phyloP scores from a whole-genome alignment of 176 grass and related monocot species.

The Themeda triandra region DNA sequence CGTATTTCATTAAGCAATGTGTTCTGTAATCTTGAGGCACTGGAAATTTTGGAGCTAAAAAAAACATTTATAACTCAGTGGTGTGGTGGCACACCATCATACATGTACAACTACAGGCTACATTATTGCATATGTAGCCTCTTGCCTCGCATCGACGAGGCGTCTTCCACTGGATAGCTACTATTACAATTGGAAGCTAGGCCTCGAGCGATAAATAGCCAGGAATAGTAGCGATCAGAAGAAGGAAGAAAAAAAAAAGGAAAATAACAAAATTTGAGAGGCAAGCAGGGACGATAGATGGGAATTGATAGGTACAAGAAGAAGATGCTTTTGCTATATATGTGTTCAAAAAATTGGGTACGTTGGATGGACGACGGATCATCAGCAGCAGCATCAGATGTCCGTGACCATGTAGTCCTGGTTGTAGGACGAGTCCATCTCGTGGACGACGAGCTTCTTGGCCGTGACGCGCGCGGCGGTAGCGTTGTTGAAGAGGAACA shows the following conservation, averaged over 20 bases:
- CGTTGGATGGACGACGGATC: not conserved
- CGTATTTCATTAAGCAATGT: no score
- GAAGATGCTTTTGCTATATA: not conserved
- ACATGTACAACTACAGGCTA: slow-evolving; percentile 8
- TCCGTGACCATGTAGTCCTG: slow-evolving; percentile 33
- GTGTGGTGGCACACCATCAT: not conserved
- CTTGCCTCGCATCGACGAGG: slow-evolving; percentile 24
- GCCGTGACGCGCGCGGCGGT: slow-evolving; percentile 45
- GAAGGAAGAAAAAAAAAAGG: not conserved
- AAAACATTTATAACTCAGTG: not conserved
- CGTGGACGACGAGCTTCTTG: slow-evolving; percentile 58
- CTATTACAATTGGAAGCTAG: slow-evolving; percentile 15
- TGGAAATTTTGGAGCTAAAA: not conserved
- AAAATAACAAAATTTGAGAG: not conserved
- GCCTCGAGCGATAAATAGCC: not conserved
- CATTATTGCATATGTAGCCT: not conserved
- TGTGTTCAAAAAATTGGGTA: not conserved
- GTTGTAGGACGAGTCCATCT: slow-evolving; percentile 77
- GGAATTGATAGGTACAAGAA: not conserved
- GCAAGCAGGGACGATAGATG: not conserved
- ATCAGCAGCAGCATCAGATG: not conserved
- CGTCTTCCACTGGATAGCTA: slow-evolving; percentile 6
- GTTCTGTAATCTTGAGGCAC: not conserved
- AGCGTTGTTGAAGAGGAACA: slow-evolving; percentile 93
- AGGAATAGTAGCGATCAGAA: not conserved